Percentiles rank a stretch among this genome's conserved stretches.
Evolutionary conservation across 116 monocot genomes (phyloP).

Genomic region (Thalassia testudinum): DNA sequence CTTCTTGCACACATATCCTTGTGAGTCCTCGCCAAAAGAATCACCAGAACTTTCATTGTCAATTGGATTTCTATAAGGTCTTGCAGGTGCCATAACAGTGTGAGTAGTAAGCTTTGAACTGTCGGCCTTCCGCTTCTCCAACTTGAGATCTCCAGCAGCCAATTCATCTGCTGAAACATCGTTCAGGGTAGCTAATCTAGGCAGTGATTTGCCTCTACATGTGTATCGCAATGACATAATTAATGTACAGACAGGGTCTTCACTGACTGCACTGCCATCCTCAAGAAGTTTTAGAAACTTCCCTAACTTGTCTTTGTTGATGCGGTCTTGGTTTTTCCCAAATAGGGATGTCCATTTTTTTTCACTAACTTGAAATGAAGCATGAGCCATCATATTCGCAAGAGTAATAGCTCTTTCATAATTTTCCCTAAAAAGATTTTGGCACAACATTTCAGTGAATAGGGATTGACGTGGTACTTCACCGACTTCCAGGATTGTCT

Average conservation of each 20-base stretch:
- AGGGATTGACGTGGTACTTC: conserved; percentile 49
- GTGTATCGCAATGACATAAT: conserved; percentile 28
- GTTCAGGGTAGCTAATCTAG: no score
- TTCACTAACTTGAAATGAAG: conserved; percentile 60
- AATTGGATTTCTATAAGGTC: no score
- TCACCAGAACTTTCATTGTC: no score
- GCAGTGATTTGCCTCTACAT: no score
- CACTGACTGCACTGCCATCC: conserved; percentile 19
- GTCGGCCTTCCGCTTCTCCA: no score
- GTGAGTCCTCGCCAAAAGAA: no score
- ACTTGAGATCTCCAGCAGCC: no score
- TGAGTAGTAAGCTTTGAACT: no score
- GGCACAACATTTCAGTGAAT: conserved; percentile 65
- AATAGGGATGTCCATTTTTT: conserved; percentile 52
- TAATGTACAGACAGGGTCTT: conserved; percentile 49
- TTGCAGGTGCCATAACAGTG: no score
- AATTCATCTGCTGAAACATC: no score
- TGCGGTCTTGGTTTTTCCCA: conserved; percentile 22
- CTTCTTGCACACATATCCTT: no score
- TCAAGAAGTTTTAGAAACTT: conserved; percentile 30
- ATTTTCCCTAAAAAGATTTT: conserved; percentile 26
- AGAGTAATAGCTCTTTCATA: conserved; percentile 33
- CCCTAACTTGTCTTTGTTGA: conserved; percentile 21
- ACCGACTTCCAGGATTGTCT: conserved; percentile 50
- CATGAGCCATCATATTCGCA: conserved; percentile 74